Evolutionary conservation across 2,329 filamentous ascomycete genomes (phyloP).

Genomic region (Alternaria sp.): DNA sequence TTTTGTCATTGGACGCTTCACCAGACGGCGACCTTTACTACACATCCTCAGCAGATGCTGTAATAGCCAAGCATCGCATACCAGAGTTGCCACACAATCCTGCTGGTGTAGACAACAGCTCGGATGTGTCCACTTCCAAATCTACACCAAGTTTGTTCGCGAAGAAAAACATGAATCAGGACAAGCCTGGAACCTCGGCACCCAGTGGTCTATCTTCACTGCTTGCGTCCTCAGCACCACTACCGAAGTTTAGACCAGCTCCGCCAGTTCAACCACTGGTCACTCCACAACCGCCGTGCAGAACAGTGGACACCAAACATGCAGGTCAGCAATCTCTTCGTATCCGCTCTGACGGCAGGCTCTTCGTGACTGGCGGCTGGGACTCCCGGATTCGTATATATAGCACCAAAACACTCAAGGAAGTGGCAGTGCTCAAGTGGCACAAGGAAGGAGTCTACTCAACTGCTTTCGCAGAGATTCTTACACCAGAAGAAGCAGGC

Average conservation of each 20-base stretch:
- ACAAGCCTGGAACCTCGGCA: conserved; percentile 5
- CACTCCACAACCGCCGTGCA: conserved; percentile 59
- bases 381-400: conserved; percentile 85
- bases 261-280: conserved; percentile 10
- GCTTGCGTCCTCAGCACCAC: conserved; percentile 24
- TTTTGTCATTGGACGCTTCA: conserved; percentile 68
- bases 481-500: conserved; percentile 19
- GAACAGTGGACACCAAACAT: conserved; percentile 79
- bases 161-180: conserved; percentile 22
- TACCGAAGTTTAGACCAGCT: conserved; percentile 15
- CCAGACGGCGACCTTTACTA: conserved; percentile 66
- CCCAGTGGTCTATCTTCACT: conserved; percentile 37
- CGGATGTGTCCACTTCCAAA: conserved; percentile 7
- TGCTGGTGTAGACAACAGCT: not conserved
- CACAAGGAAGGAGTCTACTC: conserved; percentile 88
- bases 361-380: conserved; percentile 94
- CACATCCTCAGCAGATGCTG: conserved; percentile 82
- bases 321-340: conserved; percentile 84
- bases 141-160: conserved; percentile 22
- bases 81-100: conserved; percentile 43
- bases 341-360: conserved; percentile 79
- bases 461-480: conserved; percentile 70
- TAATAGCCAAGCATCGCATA: conserved; percentile 79
- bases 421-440: conserved; percentile 93
- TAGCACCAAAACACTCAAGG: conserved; percentile 78